Evolutionary conservation across 2,329 filamentous ascomycete species (phyloP), one percentile per base, ranked within the genome.

Genomic region (Monosporascus sp.): DNA sequence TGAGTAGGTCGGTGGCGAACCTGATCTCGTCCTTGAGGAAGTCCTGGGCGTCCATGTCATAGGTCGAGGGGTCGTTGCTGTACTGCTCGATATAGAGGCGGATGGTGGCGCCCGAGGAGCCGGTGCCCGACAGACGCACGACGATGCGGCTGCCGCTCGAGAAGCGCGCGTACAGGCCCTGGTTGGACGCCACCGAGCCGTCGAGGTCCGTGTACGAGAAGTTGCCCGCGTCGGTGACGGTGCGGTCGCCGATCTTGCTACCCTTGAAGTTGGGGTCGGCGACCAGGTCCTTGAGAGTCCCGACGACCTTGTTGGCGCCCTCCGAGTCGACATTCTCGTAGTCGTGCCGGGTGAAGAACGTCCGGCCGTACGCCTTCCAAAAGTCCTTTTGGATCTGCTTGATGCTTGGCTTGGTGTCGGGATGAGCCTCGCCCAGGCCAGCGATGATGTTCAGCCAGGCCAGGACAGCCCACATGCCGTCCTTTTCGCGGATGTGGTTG

Each of bases 151-250:
- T 96, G 58, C 93, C 93, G 55, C 95, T 92, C 52, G 91, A 91
- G 74, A 97, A 97, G 73, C 90, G 89, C 71, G 92, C 89, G 69
- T 90, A 99, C 63, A 99, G 85, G 61, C 94, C 94, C 78, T 99
- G 94, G 79, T 97, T 95, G 70, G 91, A 90, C 67, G 91, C 88
- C 52, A 97, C 90, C 61, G 91, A 96, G 57, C 93, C 94, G 67
- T 99, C 94, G n/a, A 99, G 86, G 69, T 99, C 94, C 8, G 91
- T 97, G 82, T 99, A 99, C 34, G 90, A 91, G 74, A 99, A 99
- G 81, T 99, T 92, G 61, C 92, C 94, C 7, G 92, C 93, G 65
- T 95, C 90, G 49, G 85, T 78, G 44, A 97, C 91, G 67, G 91
- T 96, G 70, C 88, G 89, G 59, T 80, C 82, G 60, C 82, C 81